phyloP scores from a whole-genome alignment of 108 stramenopile species.

The Stephanodiscus minutulus region DNA sequence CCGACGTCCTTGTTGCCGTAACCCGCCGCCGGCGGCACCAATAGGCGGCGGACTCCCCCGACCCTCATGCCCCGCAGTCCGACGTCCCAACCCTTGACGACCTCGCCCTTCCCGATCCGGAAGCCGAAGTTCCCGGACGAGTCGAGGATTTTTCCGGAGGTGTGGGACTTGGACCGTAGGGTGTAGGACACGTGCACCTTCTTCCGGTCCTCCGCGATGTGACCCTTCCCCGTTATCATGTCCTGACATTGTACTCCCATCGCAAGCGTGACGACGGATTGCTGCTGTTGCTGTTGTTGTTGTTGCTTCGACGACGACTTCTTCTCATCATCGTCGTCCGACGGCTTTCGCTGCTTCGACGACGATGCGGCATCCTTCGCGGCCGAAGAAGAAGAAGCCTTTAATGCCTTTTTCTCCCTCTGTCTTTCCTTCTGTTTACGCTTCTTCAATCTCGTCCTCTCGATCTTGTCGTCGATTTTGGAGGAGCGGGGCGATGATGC shows the following conservation, averaged over 20 bases:
- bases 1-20: conserved; percentile 76
- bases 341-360: conserved; percentile 6
- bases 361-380: not conserved
- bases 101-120: conserved; percentile 68
- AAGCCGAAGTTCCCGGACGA: conserved; percentile 58
- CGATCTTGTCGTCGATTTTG: conserved; percentile 14
- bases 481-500: not conserved
- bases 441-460: conserved; percentile 24
- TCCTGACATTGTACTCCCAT: conserved; percentile 57
- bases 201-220: conserved; percentile 38
- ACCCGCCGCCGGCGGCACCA: conserved; percentile 77
- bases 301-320: no score
- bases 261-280: conserved; percentile 6
- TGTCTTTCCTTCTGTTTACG: conserved; percentile 35
- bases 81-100: conserved; percentile 82
- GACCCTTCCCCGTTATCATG: conserved; percentile 50
- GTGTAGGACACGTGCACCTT: conserved; percentile 51
- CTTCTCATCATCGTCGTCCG: conserved; percentile 9
- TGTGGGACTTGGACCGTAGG: conserved; percentile 40
- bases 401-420: conserved; percentile 31
- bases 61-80: conserved; percentile 76
- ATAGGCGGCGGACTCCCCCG: conserved; percentile 72
- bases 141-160: conserved; percentile 53
- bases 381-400: conserved; percentile 5
- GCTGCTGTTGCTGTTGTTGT: not conserved